A percentile compares a stretch with the other conserved stretches of the same genome.
Evolutionary conservation across 2,329 filamentous ascomycete genomes (phyloP).

Genomic region (Chrysoporthe deuterocubensis): DNA sequence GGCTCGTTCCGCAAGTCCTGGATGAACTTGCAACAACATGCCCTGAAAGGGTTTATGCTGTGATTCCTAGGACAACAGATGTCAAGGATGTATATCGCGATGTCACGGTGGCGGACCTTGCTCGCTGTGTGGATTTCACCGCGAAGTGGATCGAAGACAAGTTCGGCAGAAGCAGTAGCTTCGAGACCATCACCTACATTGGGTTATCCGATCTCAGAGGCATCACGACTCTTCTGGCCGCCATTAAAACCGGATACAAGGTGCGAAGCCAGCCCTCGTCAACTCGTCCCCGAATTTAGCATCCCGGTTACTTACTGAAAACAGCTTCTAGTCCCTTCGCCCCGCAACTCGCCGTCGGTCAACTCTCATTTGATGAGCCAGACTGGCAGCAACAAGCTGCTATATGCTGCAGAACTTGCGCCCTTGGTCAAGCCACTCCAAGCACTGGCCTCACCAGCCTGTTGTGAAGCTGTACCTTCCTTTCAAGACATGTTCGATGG

Average conservation of each 20-base stretch:
- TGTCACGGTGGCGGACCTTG: slow-evolving; percentile 32
- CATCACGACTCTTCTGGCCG: slow-evolving; percentile 39
- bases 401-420: slow-evolving; percentile 29
- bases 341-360: slow-evolving; percentile 30
- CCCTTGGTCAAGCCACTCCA: slow-evolving; percentile 5
- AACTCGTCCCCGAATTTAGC: neutral
- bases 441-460: neutral
- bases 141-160: slow-evolving; percentile 35
- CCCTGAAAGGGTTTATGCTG: slow-evolving; percentile 31
- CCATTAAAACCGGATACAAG: slow-evolving; percentile 44
- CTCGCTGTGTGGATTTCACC: slow-evolving; percentile 35
- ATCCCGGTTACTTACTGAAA: neutral
- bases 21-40: slow-evolving; percentile 22
- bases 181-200: slow-evolving; percentile 37
- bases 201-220: slow-evolving; percentile 39
- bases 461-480: neutral
- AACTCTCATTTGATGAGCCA: slow-evolving; percentile 32
- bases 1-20: slow-evolving; percentile 1
- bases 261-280: slow-evolving; percentile 19
- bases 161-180: slow-evolving; percentile 32
- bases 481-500: slow-evolving; percentile 22
- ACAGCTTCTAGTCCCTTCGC: slow-evolving; percentile 33
- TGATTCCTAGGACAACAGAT: slow-evolving; percentile 30
- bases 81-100: slow-evolving; percentile 32
- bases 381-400: slow-evolving; percentile 29